Evolutionary conservation across 495 filamentous ascomycete species (phyloP).

Genomic region (Penicillium argentinense): DNA sequence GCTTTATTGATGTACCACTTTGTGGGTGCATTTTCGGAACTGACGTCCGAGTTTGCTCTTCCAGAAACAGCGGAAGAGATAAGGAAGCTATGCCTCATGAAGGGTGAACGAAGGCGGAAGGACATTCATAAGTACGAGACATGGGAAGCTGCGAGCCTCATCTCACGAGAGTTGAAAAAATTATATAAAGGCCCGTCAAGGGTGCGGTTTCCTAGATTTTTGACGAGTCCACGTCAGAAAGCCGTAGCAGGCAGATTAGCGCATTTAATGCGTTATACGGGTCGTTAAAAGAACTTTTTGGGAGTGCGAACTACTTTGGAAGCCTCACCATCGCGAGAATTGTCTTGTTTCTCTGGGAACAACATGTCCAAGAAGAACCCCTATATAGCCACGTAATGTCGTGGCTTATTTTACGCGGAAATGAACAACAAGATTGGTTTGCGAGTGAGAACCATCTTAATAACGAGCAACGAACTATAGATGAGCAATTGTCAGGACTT

Average conservation of each 20-base stretch:
- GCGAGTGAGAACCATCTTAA: constrained; percentile 3
- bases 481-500: constrained; percentile 5
- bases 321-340: constrained; percentile 6
- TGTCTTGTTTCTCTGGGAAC: constrained; percentile 9
- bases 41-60: too few relatives aligned
- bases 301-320: constrained; percentile 5
- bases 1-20: too few relatives aligned
- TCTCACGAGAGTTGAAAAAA: too few relatives aligned
- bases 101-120: too few relatives aligned
- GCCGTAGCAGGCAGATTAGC: constrained; percentile 5
- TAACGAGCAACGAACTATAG: constrained; percentile 5
- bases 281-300: constrained; percentile 7
- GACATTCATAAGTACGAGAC: too few relatives aligned
- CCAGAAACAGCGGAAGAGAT: too few relatives aligned
- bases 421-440: constrained; percentile 8
- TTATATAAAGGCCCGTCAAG: too few relatives aligned
- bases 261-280: constrained; percentile 6
- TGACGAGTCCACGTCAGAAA: constrained; percentile 2
- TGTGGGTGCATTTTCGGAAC: too few relatives aligned
- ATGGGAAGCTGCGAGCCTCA: too few relatives aligned
- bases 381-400: constrained; percentile 9
- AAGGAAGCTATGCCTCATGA: too few relatives aligned
- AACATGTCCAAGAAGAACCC: constrained; percentile 6
- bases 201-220: too few relatives aligned
- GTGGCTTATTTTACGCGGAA: constrained; percentile 9